phyloP scores from a whole-genome alignment of 306 rosid genomes.

The Oemleria cerasiformis region DNA sequence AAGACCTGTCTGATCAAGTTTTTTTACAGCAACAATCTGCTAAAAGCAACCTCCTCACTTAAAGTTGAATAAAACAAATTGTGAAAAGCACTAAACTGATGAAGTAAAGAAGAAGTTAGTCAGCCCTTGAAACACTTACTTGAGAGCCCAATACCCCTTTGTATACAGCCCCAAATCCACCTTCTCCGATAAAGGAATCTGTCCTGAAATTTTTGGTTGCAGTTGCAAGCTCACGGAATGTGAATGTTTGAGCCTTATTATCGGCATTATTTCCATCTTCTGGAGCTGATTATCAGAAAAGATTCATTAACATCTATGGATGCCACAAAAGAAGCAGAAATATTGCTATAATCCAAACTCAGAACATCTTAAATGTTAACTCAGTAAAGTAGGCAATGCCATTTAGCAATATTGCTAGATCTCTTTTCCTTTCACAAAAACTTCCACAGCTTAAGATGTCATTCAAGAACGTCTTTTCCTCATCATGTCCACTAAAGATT shows the following conservation, averaged over 20 bases:
- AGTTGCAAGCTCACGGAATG: constrained; percentile 55
- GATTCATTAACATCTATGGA: constrained; percentile 5
- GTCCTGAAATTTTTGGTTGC: constrained; percentile 62
- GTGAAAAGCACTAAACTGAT: constrained; percentile 1
- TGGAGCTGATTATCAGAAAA: constrained; percentile 16
- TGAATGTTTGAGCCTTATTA: constrained; percentile 37
- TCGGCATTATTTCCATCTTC: constrained; percentile 13
- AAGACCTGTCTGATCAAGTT: constrained; percentile 48
- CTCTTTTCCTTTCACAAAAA: no score
- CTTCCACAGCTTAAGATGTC: no score
- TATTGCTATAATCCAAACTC: not conserved
- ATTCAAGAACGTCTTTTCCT: no score
- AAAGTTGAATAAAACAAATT: constrained; percentile 2
- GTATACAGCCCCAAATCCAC: constrained; percentile 80
- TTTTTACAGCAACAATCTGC: constrained; percentile 66
- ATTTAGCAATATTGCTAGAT: not conserved
- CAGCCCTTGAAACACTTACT: constrained; percentile 31
- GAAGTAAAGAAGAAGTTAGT: not conserved
- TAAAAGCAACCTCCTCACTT: constrained; percentile 6
- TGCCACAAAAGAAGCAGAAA: not conserved
- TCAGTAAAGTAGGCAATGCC: not conserved
- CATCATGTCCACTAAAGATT: no score
- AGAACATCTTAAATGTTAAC: not conserved
- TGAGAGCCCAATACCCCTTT: constrained; percentile 42
- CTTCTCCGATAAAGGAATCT: constrained; percentile 54